Conservation (phyloP, 306 rosid genomes). For the Fagus sylvatica region DNA sequence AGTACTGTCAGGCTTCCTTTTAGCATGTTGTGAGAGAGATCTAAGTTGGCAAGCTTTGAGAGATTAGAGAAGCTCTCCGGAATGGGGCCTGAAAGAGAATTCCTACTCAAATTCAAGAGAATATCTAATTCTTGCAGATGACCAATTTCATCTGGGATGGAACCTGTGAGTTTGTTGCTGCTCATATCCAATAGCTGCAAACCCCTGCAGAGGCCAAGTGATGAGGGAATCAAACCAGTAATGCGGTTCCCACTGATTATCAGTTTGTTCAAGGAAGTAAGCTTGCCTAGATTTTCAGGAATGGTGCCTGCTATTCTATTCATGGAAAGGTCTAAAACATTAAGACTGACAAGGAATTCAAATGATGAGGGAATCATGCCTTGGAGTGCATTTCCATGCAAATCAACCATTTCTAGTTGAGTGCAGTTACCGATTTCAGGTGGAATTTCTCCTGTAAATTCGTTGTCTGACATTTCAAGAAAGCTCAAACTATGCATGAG, state of each 20-base stretch:
- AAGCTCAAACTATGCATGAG: slow-evolving; percentile 62
- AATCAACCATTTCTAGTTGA: slow-evolving; percentile 85
- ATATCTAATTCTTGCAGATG: slow-evolving; percentile 74
- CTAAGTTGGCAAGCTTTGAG: slow-evolving; percentile 82
- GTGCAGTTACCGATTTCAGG: slow-evolving; percentile 72
- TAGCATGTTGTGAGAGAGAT: slow-evolving; percentile 80
- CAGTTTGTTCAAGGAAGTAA: slow-evolving; percentile 68
- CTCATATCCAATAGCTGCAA: slow-evolving; percentile 86
- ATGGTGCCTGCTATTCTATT: slow-evolving; percentile 61
- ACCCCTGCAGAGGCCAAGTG: slow-evolving; percentile 71
- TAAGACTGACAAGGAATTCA: slow-evolving; percentile 53
- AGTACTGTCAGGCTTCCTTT: slow-evolving; percentile 63
- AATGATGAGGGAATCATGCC: slow-evolving; percentile 77
- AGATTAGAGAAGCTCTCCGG: slow-evolving; percentile 83
- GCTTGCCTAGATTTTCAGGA: slow-evolving; percentile 67
- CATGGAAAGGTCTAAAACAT: slow-evolving; percentile 79
- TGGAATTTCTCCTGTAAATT: slow-evolving; percentile 63
- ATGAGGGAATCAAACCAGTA: slow-evolving; percentile 61
- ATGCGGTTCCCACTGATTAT: slow-evolving; percentile 64
- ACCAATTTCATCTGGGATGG: slow-evolving; percentile 79
- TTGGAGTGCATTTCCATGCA: slow-evolving; percentile 70
- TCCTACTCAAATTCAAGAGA: slow-evolving; percentile 86
- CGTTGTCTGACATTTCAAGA: slow-evolving; percentile 79
- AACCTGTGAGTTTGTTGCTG: slow-evolving; percentile 63
- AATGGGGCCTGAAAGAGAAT: slow-evolving; percentile 67